Evolutionary conservation across 768 basidiomycete species (phyloP).

Genomic region (Rickenella mellea): DNA sequence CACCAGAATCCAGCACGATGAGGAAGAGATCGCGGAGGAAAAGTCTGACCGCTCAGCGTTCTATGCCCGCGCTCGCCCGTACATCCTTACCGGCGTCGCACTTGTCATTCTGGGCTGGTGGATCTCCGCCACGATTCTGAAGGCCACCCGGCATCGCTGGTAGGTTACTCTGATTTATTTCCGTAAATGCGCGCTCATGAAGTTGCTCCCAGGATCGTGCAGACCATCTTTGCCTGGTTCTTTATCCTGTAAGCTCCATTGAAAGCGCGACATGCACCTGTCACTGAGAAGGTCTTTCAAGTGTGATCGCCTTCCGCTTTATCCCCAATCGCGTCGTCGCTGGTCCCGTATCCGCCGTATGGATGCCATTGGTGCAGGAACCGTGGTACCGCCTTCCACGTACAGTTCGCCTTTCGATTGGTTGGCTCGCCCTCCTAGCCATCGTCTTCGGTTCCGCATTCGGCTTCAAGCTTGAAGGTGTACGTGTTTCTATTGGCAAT

Average conservation of each 20-base stretch:
- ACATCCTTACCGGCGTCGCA: constrained; percentile 42
- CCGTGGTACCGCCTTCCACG: constrained; percentile 61
- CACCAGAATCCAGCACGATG: constrained; percentile 9
- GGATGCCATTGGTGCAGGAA: constrained; percentile 52
- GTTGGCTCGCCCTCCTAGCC: constrained; percentile 69
- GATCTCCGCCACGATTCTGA: constrained; percentile 64
- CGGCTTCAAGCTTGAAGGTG: constrained; percentile 56
- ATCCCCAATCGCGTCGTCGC: constrained; percentile 65
- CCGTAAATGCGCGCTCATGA: constrained; percentile 1
- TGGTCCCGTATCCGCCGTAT: constrained; percentile 61
- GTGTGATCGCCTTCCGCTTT: constrained; percentile 78
- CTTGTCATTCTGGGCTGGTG: constrained; percentile 74
- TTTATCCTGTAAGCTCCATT: constrained; percentile 51
- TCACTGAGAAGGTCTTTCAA: constrained; percentile 13
- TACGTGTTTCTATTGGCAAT: constrained; percentile 19
- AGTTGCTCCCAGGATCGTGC: constrained; percentile 52
- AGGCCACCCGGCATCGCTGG: constrained; percentile 71
- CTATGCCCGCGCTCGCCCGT: constrained; percentile 14
- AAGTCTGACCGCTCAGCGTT: constrained; percentile 2
- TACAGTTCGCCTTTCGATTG: constrained; percentile 45
- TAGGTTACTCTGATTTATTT: constrained; percentile 19
- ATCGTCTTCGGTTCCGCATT: constrained; percentile 84
- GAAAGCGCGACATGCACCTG: too few species aligned
- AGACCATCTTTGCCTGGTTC: constrained; percentile 76
- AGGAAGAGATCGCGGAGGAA: constrained; percentile 11